Conservation (phyloP, 1,284 basidiomycete species). For the Moesziomyces sp. region DNA sequence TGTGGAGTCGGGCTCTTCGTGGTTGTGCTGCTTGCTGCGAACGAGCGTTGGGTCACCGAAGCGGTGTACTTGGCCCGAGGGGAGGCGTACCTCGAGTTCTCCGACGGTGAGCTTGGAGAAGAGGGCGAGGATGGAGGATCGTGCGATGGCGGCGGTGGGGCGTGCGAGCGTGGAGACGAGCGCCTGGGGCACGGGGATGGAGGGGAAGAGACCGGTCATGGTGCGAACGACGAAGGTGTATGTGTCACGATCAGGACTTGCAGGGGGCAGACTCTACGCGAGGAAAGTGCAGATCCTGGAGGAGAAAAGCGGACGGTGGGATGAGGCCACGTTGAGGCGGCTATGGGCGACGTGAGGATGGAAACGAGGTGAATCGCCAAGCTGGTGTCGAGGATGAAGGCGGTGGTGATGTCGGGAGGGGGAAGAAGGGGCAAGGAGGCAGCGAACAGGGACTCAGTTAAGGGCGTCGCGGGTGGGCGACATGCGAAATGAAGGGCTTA, state of each 20-base stretch:
- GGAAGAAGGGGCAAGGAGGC: neutral
- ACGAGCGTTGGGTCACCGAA: conserved; percentile 50
- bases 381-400: neutral
- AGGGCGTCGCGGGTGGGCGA: neutral
- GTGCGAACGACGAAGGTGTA: neutral
- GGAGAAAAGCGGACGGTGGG: neutral
- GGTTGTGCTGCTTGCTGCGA: conserved; percentile 44
- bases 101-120: conserved; percentile 48
- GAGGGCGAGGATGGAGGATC: conserved; percentile 40
- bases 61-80: conserved; percentile 24
- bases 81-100: conserved; percentile 39
- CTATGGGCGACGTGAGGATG: neutral
- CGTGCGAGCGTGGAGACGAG: conserved; percentile 25
- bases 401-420: conserved; percentile 3
- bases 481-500: conserved; percentile 8
- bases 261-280: neutral
- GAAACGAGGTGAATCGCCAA: conserved; percentile 31
- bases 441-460: too few species aligned
- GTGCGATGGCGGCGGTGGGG: conserved; percentile 37
- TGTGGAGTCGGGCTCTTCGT: conserved; percentile 1
- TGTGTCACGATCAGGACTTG: neutral
- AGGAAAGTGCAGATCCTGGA: too few species aligned
- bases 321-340: conserved; percentile 33
- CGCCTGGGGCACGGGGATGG: conserved; percentile 36
- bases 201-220: conserved; percentile 43